Conservation (phyloP, 495 filamentous ascomycete species). For the Penicillium cataractarum region DNA sequence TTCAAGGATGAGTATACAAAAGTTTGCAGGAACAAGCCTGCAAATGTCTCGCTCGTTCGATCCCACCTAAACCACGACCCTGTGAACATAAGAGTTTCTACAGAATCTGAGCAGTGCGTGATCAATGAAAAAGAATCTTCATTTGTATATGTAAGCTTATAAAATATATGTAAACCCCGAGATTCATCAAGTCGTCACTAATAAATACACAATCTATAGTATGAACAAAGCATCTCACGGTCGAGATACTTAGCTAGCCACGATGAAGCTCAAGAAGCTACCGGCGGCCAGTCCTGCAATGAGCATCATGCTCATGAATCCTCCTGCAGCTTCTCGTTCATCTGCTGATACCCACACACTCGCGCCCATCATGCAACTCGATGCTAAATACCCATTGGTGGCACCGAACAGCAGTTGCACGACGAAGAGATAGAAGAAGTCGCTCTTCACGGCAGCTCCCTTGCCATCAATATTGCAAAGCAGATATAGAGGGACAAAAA, state of each 20-base stretch:
- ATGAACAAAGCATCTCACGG: constrained; percentile 1
- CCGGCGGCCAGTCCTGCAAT: constrained; percentile 82
- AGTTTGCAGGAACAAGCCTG: not conserved
- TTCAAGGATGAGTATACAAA: not conserved
- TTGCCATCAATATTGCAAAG: constrained; percentile 81
- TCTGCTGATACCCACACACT: constrained; percentile 73
- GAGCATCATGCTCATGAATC: constrained; percentile 90
- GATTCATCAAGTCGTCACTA: not conserved
- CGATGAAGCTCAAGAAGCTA: constrained; percentile 85
- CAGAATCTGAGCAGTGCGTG: not conserved
- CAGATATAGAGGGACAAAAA: constrained; percentile 83
- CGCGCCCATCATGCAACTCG: constrained; percentile 88
- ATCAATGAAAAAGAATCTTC: not conserved
- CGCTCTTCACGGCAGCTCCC: constrained; percentile 71
- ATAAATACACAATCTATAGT: not conserved
- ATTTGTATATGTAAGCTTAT: not conserved
- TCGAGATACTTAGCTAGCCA: constrained; percentile 43
- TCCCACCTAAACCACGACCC: not conserved
- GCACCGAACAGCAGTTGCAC: constrained; percentile 84
- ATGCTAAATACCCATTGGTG: constrained; percentile 83
- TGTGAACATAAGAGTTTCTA: not conserved
- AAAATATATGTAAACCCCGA: not conserved
- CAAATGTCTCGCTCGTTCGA: not conserved
- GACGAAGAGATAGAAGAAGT: constrained; percentile 83
- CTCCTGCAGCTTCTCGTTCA: constrained; percentile 86